Evolutionary conservation across 2,329 filamentous ascomycete genomes (phyloP).

Genomic region (Alternaria arbusti): DNA sequence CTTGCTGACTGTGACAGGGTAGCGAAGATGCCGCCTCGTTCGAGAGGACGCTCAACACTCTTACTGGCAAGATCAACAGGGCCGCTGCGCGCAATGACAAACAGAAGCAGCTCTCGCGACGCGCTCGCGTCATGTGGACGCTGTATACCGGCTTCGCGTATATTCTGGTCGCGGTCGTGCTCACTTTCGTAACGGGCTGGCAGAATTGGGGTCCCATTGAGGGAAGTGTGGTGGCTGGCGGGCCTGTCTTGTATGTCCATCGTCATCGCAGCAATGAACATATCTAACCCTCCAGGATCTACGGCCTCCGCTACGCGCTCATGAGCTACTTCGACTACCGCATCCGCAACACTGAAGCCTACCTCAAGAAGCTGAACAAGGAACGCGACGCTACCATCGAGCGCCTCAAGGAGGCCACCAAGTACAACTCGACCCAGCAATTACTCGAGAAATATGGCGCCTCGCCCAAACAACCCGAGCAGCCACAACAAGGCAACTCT

Average conservation of each 20-base stretch:
- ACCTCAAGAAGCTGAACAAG: conserved; percentile 75
- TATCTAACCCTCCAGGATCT: conserved; percentile 69
- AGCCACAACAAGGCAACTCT: conserved; percentile 27
- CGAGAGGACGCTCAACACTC: conserved; percentile 83
- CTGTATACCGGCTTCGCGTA: conserved; percentile 92
- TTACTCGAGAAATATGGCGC: conserved; percentile 91
- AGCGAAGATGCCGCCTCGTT: conserved; percentile 87
- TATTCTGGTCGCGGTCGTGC: conserved; percentile 81
- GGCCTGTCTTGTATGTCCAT: conserved; percentile 72
- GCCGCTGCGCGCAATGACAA: conserved; percentile 76
- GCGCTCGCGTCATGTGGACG: conserved; percentile 84
- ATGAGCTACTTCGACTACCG: conserved; percentile 81
- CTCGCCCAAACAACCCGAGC: conserved; percentile 56
- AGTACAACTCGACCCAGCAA: conserved; percentile 92
- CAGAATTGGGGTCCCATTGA: conserved; percentile 77
- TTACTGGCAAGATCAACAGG: conserved; percentile 82
- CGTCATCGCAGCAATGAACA: no score
- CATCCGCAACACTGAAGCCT: conserved; percentile 70
- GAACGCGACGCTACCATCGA: conserved; percentile 89
- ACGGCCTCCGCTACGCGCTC: conserved; percentile 70
- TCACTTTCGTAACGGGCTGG: conserved; percentile 84
- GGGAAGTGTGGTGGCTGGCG: conserved; percentile 78
- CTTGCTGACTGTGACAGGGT: conserved; percentile 59
- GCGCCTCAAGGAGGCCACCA: conserved; percentile 92
- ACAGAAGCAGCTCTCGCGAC: conserved; percentile 73